Evolutionary conservation across 2,329 filamentous ascomycete species (phyloP), one percentile per base, ranked within the genome.

Genomic region (Colletotrichum endophyticum): DNA sequence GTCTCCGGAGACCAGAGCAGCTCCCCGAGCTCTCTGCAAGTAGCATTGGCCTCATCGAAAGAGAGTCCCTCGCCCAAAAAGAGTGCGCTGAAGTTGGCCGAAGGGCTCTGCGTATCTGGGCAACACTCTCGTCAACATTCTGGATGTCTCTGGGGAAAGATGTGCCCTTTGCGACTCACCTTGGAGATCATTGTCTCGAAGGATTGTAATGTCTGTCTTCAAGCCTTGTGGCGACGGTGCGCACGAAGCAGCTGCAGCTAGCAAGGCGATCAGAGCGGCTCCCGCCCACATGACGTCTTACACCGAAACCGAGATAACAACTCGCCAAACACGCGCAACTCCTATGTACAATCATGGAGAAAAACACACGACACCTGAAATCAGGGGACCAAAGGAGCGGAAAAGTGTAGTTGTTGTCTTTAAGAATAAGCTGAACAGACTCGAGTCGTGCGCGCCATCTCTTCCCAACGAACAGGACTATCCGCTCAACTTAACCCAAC

Each of bases 181-280:
- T 80, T 83, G 82, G 39, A 88, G 83, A 67, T 87, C 85, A 79
- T 87, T 88, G 75, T 86, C 82, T 61, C 85, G 81, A 30, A 87
- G 73, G 30, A 87, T 80, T 8, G 83, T 85, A 57, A 87, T 77
- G 34, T 84, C 84, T 2, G 85, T 84, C 39, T 82, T 80, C 8
- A 87, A 75, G n/a, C 79, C 79, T 69, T 80, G 78, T 19, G 85
- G 84, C 27, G 84, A 86, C 1, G 84, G 83, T 15, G 79, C 78
- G 8, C 79, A 80, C 9, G 75, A 73, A n/a, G 74, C 78, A 22
- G 79, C 61, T 49, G 78, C 49, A 32, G 79, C 77, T 69, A 81
- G 61, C 27, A 80, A 30, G 63, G 69, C 78, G 28, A 80, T 67
- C 27, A 78, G 49, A 70, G 75, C 53, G 67, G 57, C 61, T 68